Evolutionary conservation across 2,329 filamentous ascomycete species (phyloP), one percentile per base, ranked within the genome.

Genomic region (Hypomyces rosellus): DNA sequence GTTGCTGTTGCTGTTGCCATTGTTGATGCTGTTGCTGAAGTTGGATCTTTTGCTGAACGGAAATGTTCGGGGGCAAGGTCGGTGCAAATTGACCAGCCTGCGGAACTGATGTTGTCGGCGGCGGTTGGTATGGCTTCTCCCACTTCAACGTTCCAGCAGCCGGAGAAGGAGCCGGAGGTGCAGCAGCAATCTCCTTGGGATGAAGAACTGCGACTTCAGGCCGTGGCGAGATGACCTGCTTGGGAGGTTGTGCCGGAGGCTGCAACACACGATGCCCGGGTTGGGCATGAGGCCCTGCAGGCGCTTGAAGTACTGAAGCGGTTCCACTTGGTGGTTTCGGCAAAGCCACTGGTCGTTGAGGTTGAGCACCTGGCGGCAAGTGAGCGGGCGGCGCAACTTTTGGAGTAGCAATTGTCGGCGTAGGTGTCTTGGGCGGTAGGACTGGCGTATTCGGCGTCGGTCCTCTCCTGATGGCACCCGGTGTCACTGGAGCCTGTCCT

Each of bases 81-180:
- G 62, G 58, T 16, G 63, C 62, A 20, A 55, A 46, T 25, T 61
- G 64, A 11, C 62, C 57, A 34, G 60, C 49, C 16, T 59, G 52
- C 5, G 61, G 60, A 7, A 59, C 54, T 18, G 60, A 61, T 40
- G 57, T 49, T 16, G 59, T 22, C 11, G 61, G 60, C 3, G 62
- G 62, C 39, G 68, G 69, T 49, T 70, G 68, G 52, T 71, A 70
- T 11, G 70, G 68, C 56, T 68, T 70, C 56, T 72, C 69, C 69
- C 69, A 72, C 49, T 71, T 72, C 15, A 70, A 51, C 34, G 58
- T 52, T 6, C 62, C 61, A 18, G 59, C 58, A 36, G 56, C 55
- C 33, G 61, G 59, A 6, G 60, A 55, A 3, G 54, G 20, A 30
- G 56, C 46, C 39, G 61, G 61, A n/a, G 59, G 51, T 5, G 58